phyloP scores from a whole-genome alignment of 192 early-diverging fungal genomes.

The Globomyces pollinis-pini region DNA sequence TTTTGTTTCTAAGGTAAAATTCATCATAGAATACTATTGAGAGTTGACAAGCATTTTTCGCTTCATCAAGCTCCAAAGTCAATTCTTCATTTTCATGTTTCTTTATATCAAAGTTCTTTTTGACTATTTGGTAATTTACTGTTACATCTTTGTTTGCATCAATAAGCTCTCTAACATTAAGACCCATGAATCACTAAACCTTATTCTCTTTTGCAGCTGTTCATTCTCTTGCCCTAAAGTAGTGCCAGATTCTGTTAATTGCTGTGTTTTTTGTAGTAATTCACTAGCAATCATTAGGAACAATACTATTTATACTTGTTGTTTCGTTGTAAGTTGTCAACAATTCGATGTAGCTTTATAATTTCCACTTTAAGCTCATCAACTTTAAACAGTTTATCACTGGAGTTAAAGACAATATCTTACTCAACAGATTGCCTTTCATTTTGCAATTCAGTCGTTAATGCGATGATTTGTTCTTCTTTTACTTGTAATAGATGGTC shows the following conservation, averaged over 20 bases:
- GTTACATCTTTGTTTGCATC: constrained; percentile 49
- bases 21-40: constrained; percentile 30
- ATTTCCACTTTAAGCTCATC: constrained; percentile 39
- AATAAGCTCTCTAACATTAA: constrained; percentile 44
- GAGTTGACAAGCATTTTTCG: constrained; percentile 49
- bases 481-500: constrained; percentile 9
- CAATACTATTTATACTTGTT: constrained; percentile 34
- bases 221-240: constrained; percentile 41
- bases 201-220: constrained; percentile 38
- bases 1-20: constrained; percentile 35
- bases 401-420: constrained; percentile 1
- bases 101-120: constrained; percentile 50
- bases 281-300: constrained; percentile 11
- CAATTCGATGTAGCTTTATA: constrained; percentile 26
- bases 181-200: constrained; percentile 13
- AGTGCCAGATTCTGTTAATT: constrained; percentile 25
- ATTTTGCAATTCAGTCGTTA: constrained; percentile 18
- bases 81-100: constrained; percentile 43
- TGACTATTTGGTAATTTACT: constrained; percentile 43
- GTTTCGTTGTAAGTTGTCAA: constrained; percentile 26
- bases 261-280: constrained; percentile 35
- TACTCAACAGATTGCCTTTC: constrained; percentile 25
- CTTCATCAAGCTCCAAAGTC: constrained; percentile 44
- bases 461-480: constrained; percentile 27
- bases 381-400: constrained; percentile 36